Percentiles rank a stretch among this genome's conserved stretches.
These are phyloP conservation scores for Calonectria hongkongensis DNA, from an alignment of 2,329 filamentous ascomycete genomes.

Conservation along the genomic window DNA sequence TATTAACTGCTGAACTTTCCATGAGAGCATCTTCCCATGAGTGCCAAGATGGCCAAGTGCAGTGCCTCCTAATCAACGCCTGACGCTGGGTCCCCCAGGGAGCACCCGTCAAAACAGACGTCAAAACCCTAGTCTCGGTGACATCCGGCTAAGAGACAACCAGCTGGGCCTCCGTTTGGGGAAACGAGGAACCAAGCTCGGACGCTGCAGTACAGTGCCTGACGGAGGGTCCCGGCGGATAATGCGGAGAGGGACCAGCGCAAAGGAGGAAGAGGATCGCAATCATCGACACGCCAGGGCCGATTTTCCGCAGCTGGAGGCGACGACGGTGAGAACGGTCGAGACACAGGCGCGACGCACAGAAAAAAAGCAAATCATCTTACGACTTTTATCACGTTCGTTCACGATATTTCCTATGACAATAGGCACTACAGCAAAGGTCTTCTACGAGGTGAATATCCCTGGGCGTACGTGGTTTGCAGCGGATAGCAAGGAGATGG, in stretches of 20 bases:
- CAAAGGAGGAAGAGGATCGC: neutral
- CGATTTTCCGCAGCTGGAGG: neutral
- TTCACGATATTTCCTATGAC: no score
- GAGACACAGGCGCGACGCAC: neutral
- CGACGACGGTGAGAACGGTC: neutral
- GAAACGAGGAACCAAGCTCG: slow-evolving; percentile 5
- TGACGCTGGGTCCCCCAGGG: neutral
- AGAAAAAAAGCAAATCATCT: no score
- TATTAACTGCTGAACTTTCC: neutral
- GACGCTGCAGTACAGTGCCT: neutral
- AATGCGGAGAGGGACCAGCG: neutral
- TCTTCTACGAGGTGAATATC: neutral
- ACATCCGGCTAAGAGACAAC: neutral
- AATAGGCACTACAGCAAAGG: no score
- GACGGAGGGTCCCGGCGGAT: neutral
- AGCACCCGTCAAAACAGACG: neutral
- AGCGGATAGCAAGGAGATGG: neutral
- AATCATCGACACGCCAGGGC: neutral
- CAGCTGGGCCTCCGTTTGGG: neutral
- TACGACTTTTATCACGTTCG: no score
- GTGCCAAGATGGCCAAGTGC: neutral
- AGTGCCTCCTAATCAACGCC: neutral
- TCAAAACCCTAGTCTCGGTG: neutral
- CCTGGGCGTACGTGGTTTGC: neutral
- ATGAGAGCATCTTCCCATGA: neutral